These are phyloP conservation scores for Millerago galiae DNA, from an alignment of 805 yeast species.

Conservation along the genomic window DNA sequence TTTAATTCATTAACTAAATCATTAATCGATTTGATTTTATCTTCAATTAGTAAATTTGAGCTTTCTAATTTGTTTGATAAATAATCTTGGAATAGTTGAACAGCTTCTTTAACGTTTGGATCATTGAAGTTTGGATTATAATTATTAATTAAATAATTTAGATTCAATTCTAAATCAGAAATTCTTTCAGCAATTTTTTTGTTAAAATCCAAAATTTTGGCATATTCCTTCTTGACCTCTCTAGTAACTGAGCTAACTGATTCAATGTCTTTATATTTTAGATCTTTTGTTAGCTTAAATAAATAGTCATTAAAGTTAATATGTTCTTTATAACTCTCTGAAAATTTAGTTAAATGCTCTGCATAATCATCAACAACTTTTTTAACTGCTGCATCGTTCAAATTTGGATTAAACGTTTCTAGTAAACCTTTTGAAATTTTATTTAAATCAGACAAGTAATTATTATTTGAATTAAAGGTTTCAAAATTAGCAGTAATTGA, in stretches of 20 bases:
- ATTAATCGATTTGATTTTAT: constrained; percentile 7
- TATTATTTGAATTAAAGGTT: constrained; percentile 17
- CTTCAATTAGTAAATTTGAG: background rate
- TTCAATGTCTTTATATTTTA: background rate
- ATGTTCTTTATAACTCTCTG: constrained; percentile 2
- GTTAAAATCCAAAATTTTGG: constrained; percentile 7
- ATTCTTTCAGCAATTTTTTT: constrained; percentile 17
- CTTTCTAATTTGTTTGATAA: constrained; percentile 2
- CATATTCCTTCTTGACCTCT: constrained; percentile 4
- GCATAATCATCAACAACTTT: constrained; percentile 48
- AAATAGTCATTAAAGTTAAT: background rate
- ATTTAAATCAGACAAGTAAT: constrained; percentile 20
- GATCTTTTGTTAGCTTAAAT: background rate
- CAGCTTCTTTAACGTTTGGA: constrained; percentile 59
- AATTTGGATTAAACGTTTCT: constrained; percentile 67
- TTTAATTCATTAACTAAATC: background rate
- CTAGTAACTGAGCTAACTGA: background rate
- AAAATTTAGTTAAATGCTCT: constrained; percentile 7
- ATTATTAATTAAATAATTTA: constrained; percentile 40
- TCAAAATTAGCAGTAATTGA: constrained; percentile 15
- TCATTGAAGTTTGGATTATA: constrained; percentile 78
- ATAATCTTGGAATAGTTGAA: constrained; percentile 45
- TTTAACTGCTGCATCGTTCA: constrained; percentile 85
- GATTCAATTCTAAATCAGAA: constrained; percentile 34
- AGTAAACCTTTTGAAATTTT: constrained; percentile 42